phyloP scores from a whole-genome alignment of 495 filamentous ascomycete species.

The Podospora sp. region DNA sequence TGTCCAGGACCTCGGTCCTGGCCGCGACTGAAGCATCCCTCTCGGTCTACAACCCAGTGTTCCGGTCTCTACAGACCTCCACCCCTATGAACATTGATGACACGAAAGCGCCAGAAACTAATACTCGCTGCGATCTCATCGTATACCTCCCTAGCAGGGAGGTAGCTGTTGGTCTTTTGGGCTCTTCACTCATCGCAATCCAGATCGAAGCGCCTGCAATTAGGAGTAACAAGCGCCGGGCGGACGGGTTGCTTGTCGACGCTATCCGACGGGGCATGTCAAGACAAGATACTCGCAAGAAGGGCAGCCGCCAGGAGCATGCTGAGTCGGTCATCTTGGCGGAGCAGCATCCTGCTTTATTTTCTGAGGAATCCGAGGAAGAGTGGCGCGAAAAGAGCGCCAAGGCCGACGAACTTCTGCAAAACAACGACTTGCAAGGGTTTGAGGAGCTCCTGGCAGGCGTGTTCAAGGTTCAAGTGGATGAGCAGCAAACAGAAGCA shows the following conservation, averaged over 20 bases:
- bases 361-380: conserved; percentile 39
- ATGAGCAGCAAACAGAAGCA: conserved; percentile 27
- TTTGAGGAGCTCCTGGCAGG: conserved; percentile 60
- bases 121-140: conserved; percentile 47
- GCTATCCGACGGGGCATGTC: conserved; percentile 64
- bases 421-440: conserved; percentile 44
- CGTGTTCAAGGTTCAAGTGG: conserved; percentile 42
- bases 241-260: conserved; percentile 69
- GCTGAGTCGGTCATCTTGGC: conserved; percentile 37
- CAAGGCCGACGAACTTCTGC: conserved; percentile 51
- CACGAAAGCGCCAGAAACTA: conserved; percentile 4
- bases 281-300: conserved; percentile 26
- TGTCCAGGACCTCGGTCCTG: conserved; percentile 55
- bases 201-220: conserved; percentile 64
- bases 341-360: conserved; percentile 41
- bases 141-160: conserved; percentile 66
- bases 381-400: conserved; percentile 40
- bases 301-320: conserved; percentile 17
- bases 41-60: conserved; percentile 65
- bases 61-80: conserved; percentile 63
- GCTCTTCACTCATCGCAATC: conserved; percentile 59
- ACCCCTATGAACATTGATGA: conserved; percentile 43
- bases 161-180: conserved; percentile 60
- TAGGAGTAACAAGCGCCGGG: conserved; percentile 61
- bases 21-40: conserved; percentile 46